Conservation (phyloP, 345 rosid genomes). For the Salix koriyanagi region DNA sequence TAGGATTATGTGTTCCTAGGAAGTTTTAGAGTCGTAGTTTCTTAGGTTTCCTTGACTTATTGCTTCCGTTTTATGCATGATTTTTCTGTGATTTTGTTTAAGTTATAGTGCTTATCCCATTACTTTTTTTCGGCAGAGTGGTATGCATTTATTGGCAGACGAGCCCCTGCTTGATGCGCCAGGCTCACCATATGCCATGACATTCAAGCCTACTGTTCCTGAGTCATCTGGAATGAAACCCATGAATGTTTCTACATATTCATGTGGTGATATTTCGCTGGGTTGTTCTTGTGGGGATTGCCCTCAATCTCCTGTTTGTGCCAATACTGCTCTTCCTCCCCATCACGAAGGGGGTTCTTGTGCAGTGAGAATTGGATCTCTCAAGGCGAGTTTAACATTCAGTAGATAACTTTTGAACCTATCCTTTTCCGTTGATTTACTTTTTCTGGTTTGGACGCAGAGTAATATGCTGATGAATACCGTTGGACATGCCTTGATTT, state of each 20-base stretch:
- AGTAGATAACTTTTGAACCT: background rate
- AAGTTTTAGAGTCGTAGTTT: background rate
- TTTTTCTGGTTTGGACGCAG: background rate
- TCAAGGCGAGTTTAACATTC: conserved; percentile 47
- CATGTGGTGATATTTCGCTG: conserved; percentile 74
- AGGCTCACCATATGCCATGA: conserved; percentile 88
- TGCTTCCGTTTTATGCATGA: background rate
- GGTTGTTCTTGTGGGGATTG: conserved; percentile 99
- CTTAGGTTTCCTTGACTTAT: background rate
- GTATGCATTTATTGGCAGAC: conserved; percentile 84
- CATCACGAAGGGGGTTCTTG: conserved; percentile 48
- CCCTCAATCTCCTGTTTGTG: conserved; percentile 69
- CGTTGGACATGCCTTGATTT: background rate
- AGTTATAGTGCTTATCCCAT: conserved; percentile 12
- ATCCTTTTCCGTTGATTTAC: background rate
- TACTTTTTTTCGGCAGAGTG: conserved; percentile 60
- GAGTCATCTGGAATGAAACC: conserved; percentile 75
- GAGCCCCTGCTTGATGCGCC: conserved; percentile 48
- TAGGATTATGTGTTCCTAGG: background rate
- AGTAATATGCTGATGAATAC: background rate
- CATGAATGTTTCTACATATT: conserved; percentile 83
- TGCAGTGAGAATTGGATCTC: conserved; percentile 66
- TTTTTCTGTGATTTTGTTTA: background rate
- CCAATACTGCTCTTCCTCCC: conserved; percentile 49
- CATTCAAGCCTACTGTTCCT: conserved; percentile 50